These are phyloP conservation scores for Lantana camara DNA, from an alignment of 257 asterid genomes.

Conservation along the genomic window DNA sequence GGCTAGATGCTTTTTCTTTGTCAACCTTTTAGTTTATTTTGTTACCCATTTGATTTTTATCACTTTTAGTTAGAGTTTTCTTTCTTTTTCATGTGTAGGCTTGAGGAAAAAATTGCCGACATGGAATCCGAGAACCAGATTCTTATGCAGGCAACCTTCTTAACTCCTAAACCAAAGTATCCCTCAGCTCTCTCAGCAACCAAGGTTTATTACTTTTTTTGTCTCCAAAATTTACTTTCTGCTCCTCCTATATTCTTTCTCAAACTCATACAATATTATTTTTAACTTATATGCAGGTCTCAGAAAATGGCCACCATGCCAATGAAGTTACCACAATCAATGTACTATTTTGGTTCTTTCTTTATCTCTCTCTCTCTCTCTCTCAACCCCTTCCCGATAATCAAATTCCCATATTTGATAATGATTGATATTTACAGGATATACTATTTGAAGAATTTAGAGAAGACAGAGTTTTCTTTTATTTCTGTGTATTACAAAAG, in stretches of 20 bases:
- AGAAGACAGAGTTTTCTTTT: too few relatives aligned
- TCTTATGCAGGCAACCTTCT: slow-evolving; percentile 76
- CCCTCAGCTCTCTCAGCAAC: slow-evolving; percentile 44
- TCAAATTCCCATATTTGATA: slow-evolving; percentile 8
- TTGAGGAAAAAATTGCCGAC: slow-evolving; percentile 84
- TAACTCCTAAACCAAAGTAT: slow-evolving; percentile 55
- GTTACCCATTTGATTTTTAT: not conserved
- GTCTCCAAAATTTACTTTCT: slow-evolving; percentile 20
- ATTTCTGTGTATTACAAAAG: too few relatives aligned
- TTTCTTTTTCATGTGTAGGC: slow-evolving; percentile 44
- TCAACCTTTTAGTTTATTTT: not conserved
- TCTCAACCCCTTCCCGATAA: too few relatives aligned
- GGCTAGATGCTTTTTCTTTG: slow-evolving; percentile 36
- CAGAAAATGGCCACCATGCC: slow-evolving; percentile 82
- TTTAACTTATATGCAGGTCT: slow-evolving; percentile 46
- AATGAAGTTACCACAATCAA: slow-evolving; percentile 49
- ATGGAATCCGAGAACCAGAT: slow-evolving; percentile 89
- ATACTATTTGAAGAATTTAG: too few relatives aligned
- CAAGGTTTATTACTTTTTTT: slow-evolving; percentile 44
- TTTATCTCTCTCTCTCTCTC: too few relatives aligned
- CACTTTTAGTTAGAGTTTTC: not conserved
- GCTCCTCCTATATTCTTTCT: slow-evolving; percentile 16
- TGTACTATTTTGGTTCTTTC: slow-evolving; percentile 42
- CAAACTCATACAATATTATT: slow-evolving; percentile 24
- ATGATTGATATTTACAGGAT: slow-evolving; percentile 55